phyloP scores from a whole-genome alignment of 345 rosid genomes.

The Syzygium grande region DNA sequence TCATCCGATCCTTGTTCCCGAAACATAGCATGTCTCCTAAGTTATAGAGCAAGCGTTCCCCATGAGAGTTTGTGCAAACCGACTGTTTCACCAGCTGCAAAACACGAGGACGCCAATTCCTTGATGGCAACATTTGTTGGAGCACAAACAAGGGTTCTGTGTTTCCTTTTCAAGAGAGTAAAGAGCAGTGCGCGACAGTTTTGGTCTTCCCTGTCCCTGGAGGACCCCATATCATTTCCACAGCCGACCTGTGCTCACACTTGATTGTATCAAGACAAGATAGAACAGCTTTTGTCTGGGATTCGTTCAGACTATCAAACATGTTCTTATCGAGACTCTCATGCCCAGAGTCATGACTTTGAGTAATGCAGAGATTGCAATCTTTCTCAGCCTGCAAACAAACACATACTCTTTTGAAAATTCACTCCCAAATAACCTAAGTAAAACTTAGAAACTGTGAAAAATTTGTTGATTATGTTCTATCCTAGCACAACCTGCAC shows the following conservation, averaged over 20 bases:
- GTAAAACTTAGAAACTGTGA: background rate
- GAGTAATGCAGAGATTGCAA: background rate
- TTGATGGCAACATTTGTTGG: constrained; percentile 11
- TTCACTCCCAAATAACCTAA: background rate
- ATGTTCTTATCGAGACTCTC: background rate
- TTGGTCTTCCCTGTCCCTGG: constrained; percentile 21
- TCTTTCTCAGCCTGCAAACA: background rate
- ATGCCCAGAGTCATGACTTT: background rate
- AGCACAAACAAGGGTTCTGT: constrained; percentile 15
- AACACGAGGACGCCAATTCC: constrained; percentile 17
- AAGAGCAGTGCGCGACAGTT: constrained; percentile 6
- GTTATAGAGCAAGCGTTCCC: background rate
- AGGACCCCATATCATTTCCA: constrained; percentile 18
- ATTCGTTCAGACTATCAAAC: constrained; percentile 2
- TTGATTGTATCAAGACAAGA: background rate
- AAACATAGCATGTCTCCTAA: constrained; percentile 13
- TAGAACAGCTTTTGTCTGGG: constrained; percentile 4
- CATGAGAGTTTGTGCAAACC: background rate
- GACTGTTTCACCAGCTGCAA: constrained; percentile 5
- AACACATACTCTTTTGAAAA: background rate
- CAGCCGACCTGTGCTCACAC: background rate
- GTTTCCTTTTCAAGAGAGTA: constrained; percentile 5
- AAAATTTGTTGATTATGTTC: background rate
- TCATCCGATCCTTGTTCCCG: constrained; percentile 6
- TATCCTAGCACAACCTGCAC: background rate